Percentiles rank a stretch among this genome's conserved stretches.
These are phyloP conservation scores for Rhodotorula sp. DNA, from an alignment of 1,284 basidiomycete species.

Conservation along the genomic window DNA sequence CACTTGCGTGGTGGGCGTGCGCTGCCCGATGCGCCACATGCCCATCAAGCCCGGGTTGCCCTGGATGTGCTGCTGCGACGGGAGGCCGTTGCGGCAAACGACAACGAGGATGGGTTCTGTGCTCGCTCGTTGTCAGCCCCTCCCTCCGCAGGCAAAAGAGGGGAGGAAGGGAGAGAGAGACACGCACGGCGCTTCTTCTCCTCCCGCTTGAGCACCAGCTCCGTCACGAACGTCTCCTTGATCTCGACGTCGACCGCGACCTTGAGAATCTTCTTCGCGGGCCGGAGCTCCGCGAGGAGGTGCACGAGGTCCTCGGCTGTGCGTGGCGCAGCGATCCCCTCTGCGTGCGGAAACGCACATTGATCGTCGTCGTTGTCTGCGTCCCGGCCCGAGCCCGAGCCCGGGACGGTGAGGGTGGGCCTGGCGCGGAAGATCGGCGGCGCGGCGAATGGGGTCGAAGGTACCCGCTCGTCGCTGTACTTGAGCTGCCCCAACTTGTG, in stretches of 20 bases:
- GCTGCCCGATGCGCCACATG: slow-evolving; percentile 4
- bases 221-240: background rate
- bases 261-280: slow-evolving; percentile 4
- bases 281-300: background rate
- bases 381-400: background rate
- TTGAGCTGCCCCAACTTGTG: background rate
- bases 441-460: background rate
- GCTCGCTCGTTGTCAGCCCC: background rate
- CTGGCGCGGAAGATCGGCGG: background rate
- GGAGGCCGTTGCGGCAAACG: background rate
- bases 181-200: background rate
- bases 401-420: background rate
- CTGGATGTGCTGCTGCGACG: background rate
- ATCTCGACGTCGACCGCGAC: slow-evolving; percentile 1
- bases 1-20: background rate
- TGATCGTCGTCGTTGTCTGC: background rate
- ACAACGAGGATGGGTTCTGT: slow-evolving; percentile 7
- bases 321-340: background rate
- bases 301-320: slow-evolving; percentile 1
- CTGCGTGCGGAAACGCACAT: background rate
- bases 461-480: background rate
- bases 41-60: background rate
- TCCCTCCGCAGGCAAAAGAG: background rate
- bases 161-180: background rate
- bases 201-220: background rate